A percentile compares a stretch with the other conserved stretches of the same genome.
Conservation (phyloP, 441 rosid species). For the Adansonia grandidieri region DNA sequence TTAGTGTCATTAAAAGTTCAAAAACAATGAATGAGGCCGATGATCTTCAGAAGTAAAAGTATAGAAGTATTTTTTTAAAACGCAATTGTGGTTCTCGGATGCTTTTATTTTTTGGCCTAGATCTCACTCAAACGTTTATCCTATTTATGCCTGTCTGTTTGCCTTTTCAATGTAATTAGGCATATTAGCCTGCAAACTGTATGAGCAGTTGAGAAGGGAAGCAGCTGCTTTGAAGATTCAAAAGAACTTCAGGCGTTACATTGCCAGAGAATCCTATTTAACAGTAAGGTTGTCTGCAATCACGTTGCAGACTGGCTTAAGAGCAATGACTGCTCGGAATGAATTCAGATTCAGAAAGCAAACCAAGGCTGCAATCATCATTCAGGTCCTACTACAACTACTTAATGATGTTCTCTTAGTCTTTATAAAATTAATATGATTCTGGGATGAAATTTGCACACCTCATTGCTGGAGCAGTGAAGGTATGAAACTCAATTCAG, state of each 20-base stretch:
- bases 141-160: background rate
- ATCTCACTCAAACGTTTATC: background rate
- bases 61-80: background rate
- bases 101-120: background rate
- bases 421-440: background rate
- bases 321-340: slow-evolving; percentile 67
- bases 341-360: slow-evolving; percentile 62
- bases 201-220: slow-evolving; percentile 55
- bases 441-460: background rate
- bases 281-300: slow-evolving; percentile 49
- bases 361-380: slow-evolving; percentile 57
- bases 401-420: slow-evolving; percentile 9
- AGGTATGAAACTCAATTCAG: background rate
- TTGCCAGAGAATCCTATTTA: slow-evolving; percentile 49
- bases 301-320: slow-evolving; percentile 61
- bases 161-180: slow-evolving; percentile 47
- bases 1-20: slow-evolving; percentile 15
- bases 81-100: background rate
- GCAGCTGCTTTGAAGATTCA: slow-evolving; percentile 67
- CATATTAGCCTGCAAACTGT: slow-evolving; percentile 47
- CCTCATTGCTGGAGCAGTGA: background rate
- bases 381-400: slow-evolving; percentile 47
- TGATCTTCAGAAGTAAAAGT: background rate
- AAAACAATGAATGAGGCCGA: background rate
- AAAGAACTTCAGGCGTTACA: slow-evolving; percentile 56